Percentiles rank a stretch among this genome's conserved stretches.
phyloP scores from a whole-genome alignment of 768 basidiomycete genomes.

The Chalciporus piperatus region DNA sequence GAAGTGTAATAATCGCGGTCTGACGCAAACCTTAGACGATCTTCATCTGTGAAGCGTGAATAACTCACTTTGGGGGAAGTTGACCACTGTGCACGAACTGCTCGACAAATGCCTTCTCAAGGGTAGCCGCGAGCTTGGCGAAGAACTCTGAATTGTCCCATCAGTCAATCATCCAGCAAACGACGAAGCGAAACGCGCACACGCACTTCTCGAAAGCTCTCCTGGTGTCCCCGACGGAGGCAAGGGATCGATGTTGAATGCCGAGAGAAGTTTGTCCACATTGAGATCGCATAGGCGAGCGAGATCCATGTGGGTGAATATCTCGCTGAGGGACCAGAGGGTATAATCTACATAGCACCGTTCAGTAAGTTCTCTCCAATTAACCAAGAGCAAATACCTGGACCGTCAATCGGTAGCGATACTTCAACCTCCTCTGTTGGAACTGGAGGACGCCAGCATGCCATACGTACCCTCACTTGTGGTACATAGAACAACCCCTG shows the following conservation, averaged over 20 bases:
- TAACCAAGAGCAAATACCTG: constrained; percentile 30
- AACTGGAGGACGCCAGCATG: constrained; percentile 35
- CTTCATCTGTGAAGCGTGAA: not conserved
- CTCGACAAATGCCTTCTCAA: constrained; percentile 44
- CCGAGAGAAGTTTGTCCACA: constrained; percentile 47
- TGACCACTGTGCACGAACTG: constrained; percentile 36
- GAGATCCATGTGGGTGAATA: constrained; percentile 69
- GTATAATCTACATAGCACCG: constrained; percentile 37
- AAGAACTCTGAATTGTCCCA: constrained; percentile 44
- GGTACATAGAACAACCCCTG: constrained; percentile 63
- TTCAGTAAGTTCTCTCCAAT: not conserved
- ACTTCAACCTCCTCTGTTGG: constrained; percentile 16
- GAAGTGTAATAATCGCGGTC: constrained; percentile 52
- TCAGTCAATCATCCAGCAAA: constrained; percentile 12
- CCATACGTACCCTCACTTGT: constrained; percentile 53
- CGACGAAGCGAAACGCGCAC: not conserved
- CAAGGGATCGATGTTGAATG: constrained; percentile 43
- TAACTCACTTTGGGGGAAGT: constrained; percentile 30
- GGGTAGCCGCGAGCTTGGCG: constrained; percentile 36
- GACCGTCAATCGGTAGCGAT: constrained; percentile 30
- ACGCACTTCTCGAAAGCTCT: constrained; percentile 42
- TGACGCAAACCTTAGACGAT: constrained; percentile 3
- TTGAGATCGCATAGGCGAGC: constrained; percentile 56
- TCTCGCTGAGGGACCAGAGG: constrained; percentile 59
- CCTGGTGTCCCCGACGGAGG: constrained; percentile 37